A percentile compares a stretch with the other conserved stretches of the same genome.
These are phyloP conservation scores for Trametes cingulata DNA, from an alignment of 768 basidiomycete genomes.

Conservation along the genomic window DNA sequence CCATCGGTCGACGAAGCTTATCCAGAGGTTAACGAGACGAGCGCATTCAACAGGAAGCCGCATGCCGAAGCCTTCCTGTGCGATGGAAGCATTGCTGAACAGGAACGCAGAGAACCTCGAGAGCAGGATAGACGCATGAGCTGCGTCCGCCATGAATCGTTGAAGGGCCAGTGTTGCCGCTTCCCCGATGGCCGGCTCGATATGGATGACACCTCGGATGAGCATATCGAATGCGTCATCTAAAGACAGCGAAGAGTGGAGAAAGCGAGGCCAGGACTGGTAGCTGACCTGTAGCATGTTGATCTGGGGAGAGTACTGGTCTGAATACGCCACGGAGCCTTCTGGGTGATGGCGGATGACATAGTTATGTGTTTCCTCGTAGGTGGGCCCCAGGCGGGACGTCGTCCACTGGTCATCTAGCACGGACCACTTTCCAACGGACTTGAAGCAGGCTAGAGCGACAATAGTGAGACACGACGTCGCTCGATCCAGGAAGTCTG, in stretches of 20 bases:
- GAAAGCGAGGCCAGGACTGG: conserved; percentile 81
- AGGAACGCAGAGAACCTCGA: conserved; percentile 68
- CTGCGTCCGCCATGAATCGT: conserved; percentile 66
- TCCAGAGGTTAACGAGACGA: conserved; percentile 73
- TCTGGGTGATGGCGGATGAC: conserved; percentile 70
- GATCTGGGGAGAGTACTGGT: conserved; percentile 59
- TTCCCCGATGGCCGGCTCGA: conserved; percentile 75
- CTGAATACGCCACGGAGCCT: conserved; percentile 67
- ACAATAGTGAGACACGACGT: conserved; percentile 58
- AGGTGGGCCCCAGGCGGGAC: conserved; percentile 55
- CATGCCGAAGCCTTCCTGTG: conserved; percentile 62
- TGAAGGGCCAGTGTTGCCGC: conserved; percentile 67
- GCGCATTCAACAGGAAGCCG: conserved; percentile 67
- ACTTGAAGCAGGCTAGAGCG: conserved; percentile 57
- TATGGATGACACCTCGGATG: conserved; percentile 78
- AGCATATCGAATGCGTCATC: conserved; percentile 75
- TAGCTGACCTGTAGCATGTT: conserved; percentile 74
- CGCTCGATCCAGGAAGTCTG: conserved; percentile 70
- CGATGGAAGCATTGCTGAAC: conserved; percentile 66
- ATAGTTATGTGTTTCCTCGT: conserved; percentile 71
- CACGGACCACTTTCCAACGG: conserved; percentile 74
- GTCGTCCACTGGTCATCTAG: conserved; percentile 84
- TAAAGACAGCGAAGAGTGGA: conserved; percentile 55
- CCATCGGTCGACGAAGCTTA: conserved; percentile 70
- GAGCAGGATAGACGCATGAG: conserved; percentile 57